Evolutionary conservation across 352 stramenopile species (phyloP).

Genomic region (Globisporangium cylindrosporum): DNA sequence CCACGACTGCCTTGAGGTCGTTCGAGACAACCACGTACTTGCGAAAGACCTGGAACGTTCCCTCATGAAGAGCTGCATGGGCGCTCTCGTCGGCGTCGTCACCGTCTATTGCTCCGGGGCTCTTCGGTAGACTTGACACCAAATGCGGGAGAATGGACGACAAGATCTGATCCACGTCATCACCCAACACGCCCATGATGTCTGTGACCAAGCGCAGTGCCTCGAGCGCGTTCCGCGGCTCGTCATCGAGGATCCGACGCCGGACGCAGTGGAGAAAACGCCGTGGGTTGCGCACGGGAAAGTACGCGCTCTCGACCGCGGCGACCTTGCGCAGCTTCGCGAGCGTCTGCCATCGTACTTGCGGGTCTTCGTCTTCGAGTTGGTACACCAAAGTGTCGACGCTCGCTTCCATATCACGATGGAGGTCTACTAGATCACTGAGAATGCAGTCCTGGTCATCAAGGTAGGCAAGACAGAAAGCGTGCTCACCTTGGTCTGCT

Average conservation of each 20-base stretch:
- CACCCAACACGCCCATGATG: constrained; percentile 58
- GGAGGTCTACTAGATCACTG: background rate
- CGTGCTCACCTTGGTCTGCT: background rate
- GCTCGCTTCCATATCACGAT: constrained; percentile 38
- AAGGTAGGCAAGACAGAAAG: background rate
- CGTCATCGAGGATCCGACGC: constrained; percentile 45
- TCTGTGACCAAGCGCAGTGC: constrained; percentile 61
- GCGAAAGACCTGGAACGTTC: constrained; percentile 63
- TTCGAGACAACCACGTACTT: constrained; percentile 59
- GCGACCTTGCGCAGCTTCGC: constrained; percentile 67
- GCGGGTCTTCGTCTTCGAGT: constrained; percentile 68
- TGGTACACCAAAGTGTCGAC: constrained; percentile 79
- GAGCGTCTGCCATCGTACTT: constrained; percentile 48
- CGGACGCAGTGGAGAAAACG: constrained; percentile 73
- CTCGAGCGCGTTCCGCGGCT: constrained; percentile 39
- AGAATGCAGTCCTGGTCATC: background rate
- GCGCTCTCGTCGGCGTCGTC: background rate
- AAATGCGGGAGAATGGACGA: constrained; percentile 69
- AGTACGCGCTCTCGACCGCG: constrained; percentile 54
- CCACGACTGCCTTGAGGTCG: constrained; percentile 51
- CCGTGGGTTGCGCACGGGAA: constrained; percentile 68
- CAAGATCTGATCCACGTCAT: constrained; percentile 65
- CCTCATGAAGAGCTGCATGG: constrained; percentile 34
- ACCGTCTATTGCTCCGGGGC: background rate
- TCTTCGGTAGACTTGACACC: constrained; percentile 36